These are phyloP conservation scores for Phyllosticta ampelicida DNA, from an alignment of 2,329 filamentous ascomycete genomes.

Conservation along the genomic window DNA sequence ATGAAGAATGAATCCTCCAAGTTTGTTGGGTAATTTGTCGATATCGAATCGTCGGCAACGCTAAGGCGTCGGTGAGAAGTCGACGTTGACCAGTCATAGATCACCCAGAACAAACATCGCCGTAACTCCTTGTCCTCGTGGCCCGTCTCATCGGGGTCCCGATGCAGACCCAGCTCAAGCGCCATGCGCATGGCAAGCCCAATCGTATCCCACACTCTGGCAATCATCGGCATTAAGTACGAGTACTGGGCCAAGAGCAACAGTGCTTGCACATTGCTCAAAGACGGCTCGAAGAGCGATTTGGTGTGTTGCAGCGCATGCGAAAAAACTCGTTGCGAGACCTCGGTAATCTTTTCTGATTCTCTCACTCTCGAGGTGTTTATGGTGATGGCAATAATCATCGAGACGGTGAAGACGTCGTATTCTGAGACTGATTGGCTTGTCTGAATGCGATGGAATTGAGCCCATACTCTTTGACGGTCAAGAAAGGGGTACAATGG, in stretches of 20 bases:
- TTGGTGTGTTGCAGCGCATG: constrained; percentile 4
- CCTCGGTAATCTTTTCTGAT: constrained; percentile 3
- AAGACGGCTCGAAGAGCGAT: constrained; percentile 1
- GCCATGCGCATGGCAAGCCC: constrained; percentile 9
- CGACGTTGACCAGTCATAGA: constrained; percentile 7
- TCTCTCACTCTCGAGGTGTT: constrained; percentile 9
- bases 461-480: constrained; percentile 1
- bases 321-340: constrained; percentile 7
- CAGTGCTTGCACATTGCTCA: constrained; percentile 1
- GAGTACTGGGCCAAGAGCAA: constrained; percentile 7
- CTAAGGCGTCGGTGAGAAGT: constrained; percentile 8
- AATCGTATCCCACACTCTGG: constrained; percentile 4
- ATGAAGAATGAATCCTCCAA: constrained; percentile 8
- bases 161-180: constrained; percentile 7
- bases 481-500: constrained; percentile 7
- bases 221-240: constrained; percentile 5
- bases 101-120: constrained; percentile 6
- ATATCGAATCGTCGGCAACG: constrained; percentile 9
- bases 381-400: constrained; percentile 10
- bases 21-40: constrained; percentile 5
- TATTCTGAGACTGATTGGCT: neutral
- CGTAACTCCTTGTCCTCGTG: constrained; percentile 1
- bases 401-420: constrained; percentile 6
- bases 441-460: neutral
- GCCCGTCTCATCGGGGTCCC: constrained; percentile 6